Conservation (phyloP, 2,329 filamentous ascomycete species). For the Penicillium brasilianum region DNA sequence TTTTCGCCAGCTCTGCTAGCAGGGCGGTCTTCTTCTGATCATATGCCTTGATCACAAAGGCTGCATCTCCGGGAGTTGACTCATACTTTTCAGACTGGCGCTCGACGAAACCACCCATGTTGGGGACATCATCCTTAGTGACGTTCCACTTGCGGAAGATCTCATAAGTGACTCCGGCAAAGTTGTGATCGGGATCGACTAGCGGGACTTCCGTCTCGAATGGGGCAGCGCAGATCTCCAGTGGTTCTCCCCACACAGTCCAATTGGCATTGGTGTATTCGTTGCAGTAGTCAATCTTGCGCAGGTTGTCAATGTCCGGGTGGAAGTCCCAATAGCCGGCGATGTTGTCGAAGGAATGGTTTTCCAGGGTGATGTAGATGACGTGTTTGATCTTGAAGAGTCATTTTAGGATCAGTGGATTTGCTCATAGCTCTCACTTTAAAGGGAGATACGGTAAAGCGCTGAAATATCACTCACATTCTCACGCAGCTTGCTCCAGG, state of each 20-base stretch:
- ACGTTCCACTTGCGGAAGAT: constrained; percentile 47
- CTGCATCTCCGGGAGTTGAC: constrained; percentile 41
- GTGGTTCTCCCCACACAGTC: constrained; percentile 44
- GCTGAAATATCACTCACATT: constrained; percentile 27
- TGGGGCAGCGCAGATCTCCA: constrained; percentile 43
- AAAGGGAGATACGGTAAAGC: background rate
- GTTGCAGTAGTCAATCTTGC: constrained; percentile 42
- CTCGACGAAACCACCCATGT: constrained; percentile 47
- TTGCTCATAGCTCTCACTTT: background rate
- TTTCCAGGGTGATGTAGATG: constrained; percentile 46
- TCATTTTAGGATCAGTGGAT: background rate
- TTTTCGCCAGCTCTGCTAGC: constrained; percentile 43
- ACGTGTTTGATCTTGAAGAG: constrained; percentile 40
- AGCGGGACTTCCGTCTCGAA: constrained; percentile 45
- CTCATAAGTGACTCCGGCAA: constrained; percentile 41
- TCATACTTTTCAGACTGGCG: constrained; percentile 45
- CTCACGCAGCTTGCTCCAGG: constrained; percentile 31
- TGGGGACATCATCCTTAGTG: constrained; percentile 42
- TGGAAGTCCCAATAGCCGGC: constrained; percentile 47
- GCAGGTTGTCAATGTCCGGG: constrained; percentile 44
- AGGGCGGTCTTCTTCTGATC: constrained; percentile 42
- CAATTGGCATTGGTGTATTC: constrained; percentile 47
- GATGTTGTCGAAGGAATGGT: constrained; percentile 50
- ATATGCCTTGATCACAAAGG: constrained; percentile 48
- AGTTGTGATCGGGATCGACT: constrained; percentile 43